A percentile compares a stretch with the other conserved stretches of the same genome.
Evolutionary conservation across 1,284 basidiomycete species (phyloP).

Genomic region (Trichosporon sp.): DNA sequence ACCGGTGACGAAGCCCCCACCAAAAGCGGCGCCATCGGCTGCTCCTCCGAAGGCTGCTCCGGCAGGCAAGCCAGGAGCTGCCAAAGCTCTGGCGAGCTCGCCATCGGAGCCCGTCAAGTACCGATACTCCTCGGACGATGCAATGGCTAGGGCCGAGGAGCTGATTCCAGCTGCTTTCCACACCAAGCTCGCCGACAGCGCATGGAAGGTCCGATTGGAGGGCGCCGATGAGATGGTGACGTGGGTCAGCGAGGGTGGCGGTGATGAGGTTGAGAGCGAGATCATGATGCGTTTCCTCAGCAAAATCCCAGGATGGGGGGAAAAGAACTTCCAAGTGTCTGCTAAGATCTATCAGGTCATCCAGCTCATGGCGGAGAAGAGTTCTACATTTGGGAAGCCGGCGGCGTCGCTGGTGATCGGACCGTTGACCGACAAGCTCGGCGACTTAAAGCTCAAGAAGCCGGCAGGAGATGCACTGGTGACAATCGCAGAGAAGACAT

Average conservation of each 20-base stretch:
- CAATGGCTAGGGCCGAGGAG: constrained; percentile 71
- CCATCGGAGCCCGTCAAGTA: constrained; percentile 80
- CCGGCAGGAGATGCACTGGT: constrained; percentile 84
- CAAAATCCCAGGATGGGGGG: constrained; percentile 88
- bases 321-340: constrained; percentile 99
- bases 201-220: constrained; percentile 89
- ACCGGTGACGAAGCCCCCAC: constrained; percentile 20
- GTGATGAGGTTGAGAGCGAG: constrained; percentile 73
- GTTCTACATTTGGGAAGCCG: constrained; percentile 76
- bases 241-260: constrained; percentile 66
- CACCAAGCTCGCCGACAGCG: constrained; percentile 69
- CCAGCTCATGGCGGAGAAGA: constrained; percentile 65
- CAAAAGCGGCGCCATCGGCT: constrained; percentile 26
- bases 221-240: constrained; percentile 77
- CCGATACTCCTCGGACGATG: constrained; percentile 86
- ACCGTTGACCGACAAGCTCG: constrained; percentile 90
- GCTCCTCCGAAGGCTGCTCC: constrained; percentile 39
- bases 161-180: constrained; percentile 68
- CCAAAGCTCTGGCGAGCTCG: constrained; percentile 55
- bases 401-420: constrained; percentile 75
- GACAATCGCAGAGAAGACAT: constrained; percentile 83
- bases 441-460: constrained; percentile 95
- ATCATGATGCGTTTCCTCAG: constrained; percentile 81
- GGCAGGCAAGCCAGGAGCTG: constrained; percentile 36
- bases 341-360: constrained; percentile 77